Evolutionary conservation across 352 stramenopile species (phyloP).

Genomic region (Halophytophthora polymorphica): DNA sequence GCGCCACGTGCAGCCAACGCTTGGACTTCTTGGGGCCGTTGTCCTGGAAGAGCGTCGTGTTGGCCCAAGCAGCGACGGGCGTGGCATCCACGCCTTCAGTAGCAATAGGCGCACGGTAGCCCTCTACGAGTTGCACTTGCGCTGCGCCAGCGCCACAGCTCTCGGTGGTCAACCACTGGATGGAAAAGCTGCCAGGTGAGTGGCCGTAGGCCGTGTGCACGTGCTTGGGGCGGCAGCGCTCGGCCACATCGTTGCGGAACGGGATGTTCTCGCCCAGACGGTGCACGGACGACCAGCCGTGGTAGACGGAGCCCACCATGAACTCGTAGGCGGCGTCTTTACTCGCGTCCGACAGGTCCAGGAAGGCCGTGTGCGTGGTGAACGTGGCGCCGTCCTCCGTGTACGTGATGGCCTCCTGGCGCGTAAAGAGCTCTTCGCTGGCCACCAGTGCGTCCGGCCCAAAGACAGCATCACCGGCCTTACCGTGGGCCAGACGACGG

Average conservation of each 20-base stretch:
- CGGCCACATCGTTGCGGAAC: slow-evolving; percentile 35
- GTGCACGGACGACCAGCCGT: slow-evolving; percentile 75
- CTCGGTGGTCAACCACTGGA: slow-evolving; percentile 80
- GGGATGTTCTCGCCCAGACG: slow-evolving; percentile 50
- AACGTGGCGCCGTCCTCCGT: slow-evolving; percentile 46
- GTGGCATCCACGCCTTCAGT: slow-evolving; percentile 28
- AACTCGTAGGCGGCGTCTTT: slow-evolving; percentile 48
- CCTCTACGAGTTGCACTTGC: slow-evolving; percentile 56
- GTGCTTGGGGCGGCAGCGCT: slow-evolving; percentile 70
- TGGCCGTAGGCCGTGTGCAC: slow-evolving; percentile 77
- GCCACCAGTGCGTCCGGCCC: slow-evolving; percentile 1
- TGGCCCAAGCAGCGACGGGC: slow-evolving; percentile 40
- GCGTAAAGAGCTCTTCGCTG: slow-evolving; percentile 30
- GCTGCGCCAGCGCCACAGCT: slow-evolving; percentile 40
- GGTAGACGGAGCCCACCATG: slow-evolving; percentile 70
- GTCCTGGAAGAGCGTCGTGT: slow-evolving; percentile 69
- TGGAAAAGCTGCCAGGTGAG: slow-evolving; percentile 50
- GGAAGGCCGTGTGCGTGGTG: slow-evolving; percentile 66
- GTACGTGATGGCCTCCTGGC: slow-evolving; percentile 52
- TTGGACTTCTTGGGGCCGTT: slow-evolving; percentile 49
- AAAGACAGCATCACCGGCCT: slow-evolving; percentile 18
- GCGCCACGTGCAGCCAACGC: slow-evolving; percentile 68
- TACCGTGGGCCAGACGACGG: slow-evolving; percentile 33
- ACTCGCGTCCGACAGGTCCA: slow-evolving; percentile 26
- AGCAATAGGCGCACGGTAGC: slow-evolving; percentile 48